phyloP scores from a whole-genome alignment of 164 flowering plant genomes.

The Magnolia officinalis region DNA sequence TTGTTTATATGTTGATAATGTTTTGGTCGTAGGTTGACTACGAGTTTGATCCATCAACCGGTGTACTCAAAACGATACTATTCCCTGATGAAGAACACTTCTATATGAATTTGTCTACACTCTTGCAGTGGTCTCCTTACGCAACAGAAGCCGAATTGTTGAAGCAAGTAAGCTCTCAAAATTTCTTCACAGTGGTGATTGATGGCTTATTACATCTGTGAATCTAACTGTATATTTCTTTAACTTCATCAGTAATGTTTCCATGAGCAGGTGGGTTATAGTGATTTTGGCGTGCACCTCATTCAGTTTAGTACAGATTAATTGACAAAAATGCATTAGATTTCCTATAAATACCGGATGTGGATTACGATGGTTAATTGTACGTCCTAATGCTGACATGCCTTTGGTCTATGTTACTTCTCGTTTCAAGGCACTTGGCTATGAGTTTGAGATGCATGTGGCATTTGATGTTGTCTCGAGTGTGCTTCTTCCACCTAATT shows the following conservation, averaged over 20 bases:
- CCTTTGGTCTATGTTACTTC: neutral
- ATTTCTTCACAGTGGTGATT: neutral
- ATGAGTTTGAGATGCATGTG: neutral
- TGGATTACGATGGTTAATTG: neutral
- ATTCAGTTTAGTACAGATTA: too few species aligned
- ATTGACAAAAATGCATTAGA: neutral
- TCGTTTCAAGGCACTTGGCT: neutral
- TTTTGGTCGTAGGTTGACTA: slow-evolving; percentile 63
- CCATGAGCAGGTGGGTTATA: neutral
- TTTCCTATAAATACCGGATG: neutral
- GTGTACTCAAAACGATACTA: slow-evolving; percentile 31
- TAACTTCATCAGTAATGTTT: neutral
- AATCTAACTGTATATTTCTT: neutral
- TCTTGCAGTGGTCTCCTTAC: slow-evolving; percentile 86
- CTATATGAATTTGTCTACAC: slow-evolving; percentile 49
- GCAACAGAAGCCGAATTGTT: slow-evolving; percentile 67
- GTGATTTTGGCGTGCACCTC: neutral
- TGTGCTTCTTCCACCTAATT: neutral
- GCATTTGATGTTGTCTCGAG: neutral
- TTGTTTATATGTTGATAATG: neutral
- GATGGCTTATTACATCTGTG: neutral
- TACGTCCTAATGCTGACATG: neutral
- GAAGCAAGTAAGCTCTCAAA: slow-evolving; percentile 53
- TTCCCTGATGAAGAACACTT: slow-evolving; percentile 40
- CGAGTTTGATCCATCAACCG: slow-evolving; percentile 38